These are phyloP conservation scores for Candida vaughaniae DNA, from an alignment of 805 yeast genomes.

Conservation along the genomic window DNA sequence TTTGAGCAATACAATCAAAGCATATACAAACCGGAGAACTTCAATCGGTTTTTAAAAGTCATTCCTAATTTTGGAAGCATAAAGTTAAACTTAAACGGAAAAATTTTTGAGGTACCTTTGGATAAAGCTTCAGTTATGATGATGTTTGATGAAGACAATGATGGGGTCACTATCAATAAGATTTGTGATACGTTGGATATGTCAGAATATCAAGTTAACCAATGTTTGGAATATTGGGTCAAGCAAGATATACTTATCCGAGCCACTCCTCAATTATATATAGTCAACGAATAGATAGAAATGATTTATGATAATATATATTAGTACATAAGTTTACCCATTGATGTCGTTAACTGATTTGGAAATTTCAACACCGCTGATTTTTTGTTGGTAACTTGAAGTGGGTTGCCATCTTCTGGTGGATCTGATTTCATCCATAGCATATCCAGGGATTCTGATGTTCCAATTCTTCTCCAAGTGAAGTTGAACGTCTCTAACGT, in stretches of 20 bases:
- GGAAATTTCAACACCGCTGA: slow-evolving; percentile 65
- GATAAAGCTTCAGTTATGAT: slow-evolving; percentile 66
- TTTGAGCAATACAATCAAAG: slow-evolving; percentile 42
- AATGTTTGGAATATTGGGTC: slow-evolving; percentile 61
- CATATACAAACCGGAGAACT: slow-evolving; percentile 44
- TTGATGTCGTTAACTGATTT: slow-evolving; percentile 54
- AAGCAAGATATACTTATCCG: slow-evolving; percentile 48
- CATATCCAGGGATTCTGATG: slow-evolving; percentile 88
- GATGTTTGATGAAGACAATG: slow-evolving; percentile 39
- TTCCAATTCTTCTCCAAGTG: slow-evolving; percentile 84
- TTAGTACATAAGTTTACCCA: slow-evolving; percentile 23
- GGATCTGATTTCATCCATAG: slow-evolving; percentile 85
- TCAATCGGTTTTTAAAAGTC: slow-evolving; percentile 58
- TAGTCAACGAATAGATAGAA: slow-evolving; percentile 69
- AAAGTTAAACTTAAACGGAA: slow-evolving; percentile 45
- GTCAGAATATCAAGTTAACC: slow-evolving; percentile 37
- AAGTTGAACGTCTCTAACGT: slow-evolving; percentile 84
- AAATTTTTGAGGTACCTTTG: slow-evolving; percentile 55
- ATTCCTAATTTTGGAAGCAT: slow-evolving; percentile 63
- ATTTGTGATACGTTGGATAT: slow-evolving; percentile 40
- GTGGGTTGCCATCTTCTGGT: slow-evolving; percentile 73
- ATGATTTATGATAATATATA: not conserved
- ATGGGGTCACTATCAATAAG: slow-evolving; percentile 32
- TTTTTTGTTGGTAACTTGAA: slow-evolving; percentile 59
- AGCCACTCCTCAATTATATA: slow-evolving; percentile 2